Base-by-base conservation (phyloP, 2,329 filamentous ascomycete genomes). In the Hymenoscyphus fructigenus region DNA sequence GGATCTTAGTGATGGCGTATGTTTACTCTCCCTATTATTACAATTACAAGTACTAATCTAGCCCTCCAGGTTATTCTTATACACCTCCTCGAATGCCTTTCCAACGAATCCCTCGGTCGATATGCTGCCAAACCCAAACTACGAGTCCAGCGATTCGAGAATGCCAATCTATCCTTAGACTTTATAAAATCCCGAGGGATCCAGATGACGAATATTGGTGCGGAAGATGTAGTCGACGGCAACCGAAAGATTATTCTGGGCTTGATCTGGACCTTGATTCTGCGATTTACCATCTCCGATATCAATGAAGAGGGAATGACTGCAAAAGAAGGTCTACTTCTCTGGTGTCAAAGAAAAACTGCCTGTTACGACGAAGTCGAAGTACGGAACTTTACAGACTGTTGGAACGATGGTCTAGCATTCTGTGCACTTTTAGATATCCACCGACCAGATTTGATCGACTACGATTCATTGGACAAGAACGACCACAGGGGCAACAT, bases 341-440 rank as follows among this genome's bases (percentile, higher is more conserved):
- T 99, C 28, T 99, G 95, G 95, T 99, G 95, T 82, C 94, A 99
- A 80, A 85, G 95, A 73, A 99, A 99, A 81, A 99, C 95, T 34
- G 95, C 95, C 7, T 99, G 95, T 79, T 99, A 99, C 78, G 93
- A 97, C 66, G 95, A 96, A 76, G 93, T 99, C 26, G 91, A 98
- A 71, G 93, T 99, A 47, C 86, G 92, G 62, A 94, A 99, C 79
- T 99, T 99, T 78, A 97, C 93, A 64, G 83, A 84, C 38, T 98
- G 95, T 78, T 99, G 95, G 95, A 99, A 97, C 76, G 91, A 99
- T 76, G 95, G 95, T 10, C 83, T 99, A 65, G 95, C 95, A 56
- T 99, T 99, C 76, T 99, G 95, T 76, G 95, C 95, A 32, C 83
- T 99, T 64, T 83, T 99, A 70, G 95, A 99, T 78, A 99, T 99